Percentiles rank a stretch among this genome's conserved stretches.
Conservation (phyloP, 805 yeast species). For the Yarrowia divulgata region DNA sequence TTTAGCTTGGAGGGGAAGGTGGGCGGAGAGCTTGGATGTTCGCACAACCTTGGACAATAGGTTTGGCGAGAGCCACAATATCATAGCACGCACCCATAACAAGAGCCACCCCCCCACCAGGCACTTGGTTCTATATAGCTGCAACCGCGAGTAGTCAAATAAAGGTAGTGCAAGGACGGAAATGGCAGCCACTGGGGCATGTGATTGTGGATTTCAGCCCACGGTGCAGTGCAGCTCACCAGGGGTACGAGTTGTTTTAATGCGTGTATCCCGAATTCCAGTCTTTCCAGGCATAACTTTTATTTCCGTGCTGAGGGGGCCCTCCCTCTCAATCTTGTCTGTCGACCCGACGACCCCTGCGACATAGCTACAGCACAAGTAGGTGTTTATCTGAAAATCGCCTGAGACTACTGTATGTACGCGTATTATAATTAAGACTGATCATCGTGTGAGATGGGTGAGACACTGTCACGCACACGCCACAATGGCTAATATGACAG, state of each 20-base stretch:
- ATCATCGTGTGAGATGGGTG: slow-evolving; percentile 17
- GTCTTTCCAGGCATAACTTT: background rate
- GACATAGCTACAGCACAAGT: background rate
- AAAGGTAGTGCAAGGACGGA: slow-evolving; percentile 7
- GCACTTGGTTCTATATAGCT: background rate
- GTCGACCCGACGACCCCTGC: background rate
- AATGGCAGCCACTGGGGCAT: background rate
- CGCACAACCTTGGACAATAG: slow-evolving; percentile 4
- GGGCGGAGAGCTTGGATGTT: background rate
- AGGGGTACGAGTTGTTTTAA: background rate
- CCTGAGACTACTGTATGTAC: too few species aligned
- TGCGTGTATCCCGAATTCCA: too few species aligned
- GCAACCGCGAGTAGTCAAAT: background rate
- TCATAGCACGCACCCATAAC: background rate
- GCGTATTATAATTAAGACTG: slow-evolving; percentile 6
- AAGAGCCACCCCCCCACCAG: background rate
- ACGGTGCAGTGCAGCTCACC: background rate
- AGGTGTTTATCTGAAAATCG: background rate
- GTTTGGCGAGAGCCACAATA: slow-evolving; percentile 19
- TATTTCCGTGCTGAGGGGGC: slow-evolving; percentile 2
- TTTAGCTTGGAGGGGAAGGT: slow-evolving; percentile 34
- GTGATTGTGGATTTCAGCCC: background rate
- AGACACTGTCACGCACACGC: background rate
- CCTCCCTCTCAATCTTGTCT: background rate
- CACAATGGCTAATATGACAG: background rate